Conservation (phyloP, 306 rosid species). For the Sicyos baderoa region DNA sequence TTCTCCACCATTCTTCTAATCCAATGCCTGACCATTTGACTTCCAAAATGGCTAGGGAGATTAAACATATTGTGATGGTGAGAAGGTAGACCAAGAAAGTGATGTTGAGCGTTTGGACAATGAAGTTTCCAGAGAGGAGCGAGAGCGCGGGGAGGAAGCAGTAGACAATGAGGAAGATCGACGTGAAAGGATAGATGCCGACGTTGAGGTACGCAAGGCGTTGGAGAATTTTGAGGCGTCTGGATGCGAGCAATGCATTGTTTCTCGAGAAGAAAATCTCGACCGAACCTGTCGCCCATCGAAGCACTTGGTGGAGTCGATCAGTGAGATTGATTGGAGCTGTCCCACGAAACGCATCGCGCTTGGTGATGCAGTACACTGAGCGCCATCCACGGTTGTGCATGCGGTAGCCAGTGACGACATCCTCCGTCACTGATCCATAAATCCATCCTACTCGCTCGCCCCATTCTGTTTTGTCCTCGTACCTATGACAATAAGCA, state of each 20-base stretch:
- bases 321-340: slow-evolving; percentile 54
- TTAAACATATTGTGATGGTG: slow-evolving; percentile 33
- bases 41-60: slow-evolving; percentile 34
- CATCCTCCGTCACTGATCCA: slow-evolving; percentile 49
- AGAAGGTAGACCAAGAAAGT: slow-evolving; percentile 35
- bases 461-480: slow-evolving; percentile 53
- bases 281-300: slow-evolving; percentile 50
- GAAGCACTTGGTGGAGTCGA: slow-evolving; percentile 51
- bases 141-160: slow-evolving; percentile 58
- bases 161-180: slow-evolving; percentile 42
- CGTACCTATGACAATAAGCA: slow-evolving; percentile 30
- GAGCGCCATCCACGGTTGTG: slow-evolving; percentile 54
- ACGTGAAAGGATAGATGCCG: slow-evolving; percentile 49
- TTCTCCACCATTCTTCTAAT: slow-evolving; percentile 52
- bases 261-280: slow-evolving; percentile 51
- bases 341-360: slow-evolving; percentile 47
- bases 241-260: slow-evolving; percentile 35
- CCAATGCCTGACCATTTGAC: slow-evolving; percentile 49
- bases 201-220: slow-evolving; percentile 44
- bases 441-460: slow-evolving; percentile 51
- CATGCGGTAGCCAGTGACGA: slow-evolving; percentile 49
- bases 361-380: slow-evolving; percentile 39
- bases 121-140: slow-evolving; percentile 41
- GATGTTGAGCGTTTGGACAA: slow-evolving; percentile 28
- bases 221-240: slow-evolving; percentile 33